Evolutionary conservation across 768 basidiomycete genomes (phyloP).

Genomic region (Gymnopilus dilepis): DNA sequence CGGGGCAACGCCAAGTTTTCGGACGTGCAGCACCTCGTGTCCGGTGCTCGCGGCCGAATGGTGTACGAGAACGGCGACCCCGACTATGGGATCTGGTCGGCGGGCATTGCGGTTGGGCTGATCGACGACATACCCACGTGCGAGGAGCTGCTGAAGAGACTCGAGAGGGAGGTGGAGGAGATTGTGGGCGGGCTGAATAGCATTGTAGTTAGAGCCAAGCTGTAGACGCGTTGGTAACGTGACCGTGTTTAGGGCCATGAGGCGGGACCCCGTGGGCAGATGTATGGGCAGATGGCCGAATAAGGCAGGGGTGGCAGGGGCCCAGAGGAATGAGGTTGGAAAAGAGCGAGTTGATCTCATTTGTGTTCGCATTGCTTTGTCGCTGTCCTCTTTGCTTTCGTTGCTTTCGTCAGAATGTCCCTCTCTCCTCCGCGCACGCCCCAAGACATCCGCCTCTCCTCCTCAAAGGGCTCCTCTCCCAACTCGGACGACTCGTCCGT

Average conservation of each 20-base stretch:
- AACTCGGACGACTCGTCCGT: conserved; percentile 63
- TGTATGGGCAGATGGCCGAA: not conserved
- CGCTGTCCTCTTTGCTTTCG: conserved; percentile 35
- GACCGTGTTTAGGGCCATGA: conserved; percentile 41
- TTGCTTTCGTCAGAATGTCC: conserved; percentile 32
- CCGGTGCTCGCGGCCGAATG: conserved; percentile 67
- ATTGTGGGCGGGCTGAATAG: conserved; percentile 56
- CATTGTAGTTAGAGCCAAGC: conserved; percentile 37
- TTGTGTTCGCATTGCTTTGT: conserved; percentile 30
- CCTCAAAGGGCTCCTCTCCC: conserved; percentile 32
- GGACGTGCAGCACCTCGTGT: conserved; percentile 79
- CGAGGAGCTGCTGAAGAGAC: conserved; percentile 64
- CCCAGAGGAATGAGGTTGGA: conserved; percentile 37
- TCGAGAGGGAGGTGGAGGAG: conserved; percentile 79
- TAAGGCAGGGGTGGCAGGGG: conserved; percentile 30
- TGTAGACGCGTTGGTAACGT: conserved; percentile 41
- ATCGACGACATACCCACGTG: conserved; percentile 89
- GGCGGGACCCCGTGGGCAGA: conserved; percentile 35
- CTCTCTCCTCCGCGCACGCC: conserved; percentile 49
- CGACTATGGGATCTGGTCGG: conserved; percentile 88
- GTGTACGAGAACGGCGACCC: conserved; percentile 87
- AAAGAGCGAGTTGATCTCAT: conserved; percentile 24
- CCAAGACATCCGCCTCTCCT: conserved; percentile 32
- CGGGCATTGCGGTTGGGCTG: conserved; percentile 67
- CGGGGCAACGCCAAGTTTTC: conserved; percentile 88